A percentile compares a stretch with the other conserved stretches of the same genome.
phyloP scores from a whole-genome alignment of 345 rosid genomes.

The Schrenkiella parvula region DNA sequence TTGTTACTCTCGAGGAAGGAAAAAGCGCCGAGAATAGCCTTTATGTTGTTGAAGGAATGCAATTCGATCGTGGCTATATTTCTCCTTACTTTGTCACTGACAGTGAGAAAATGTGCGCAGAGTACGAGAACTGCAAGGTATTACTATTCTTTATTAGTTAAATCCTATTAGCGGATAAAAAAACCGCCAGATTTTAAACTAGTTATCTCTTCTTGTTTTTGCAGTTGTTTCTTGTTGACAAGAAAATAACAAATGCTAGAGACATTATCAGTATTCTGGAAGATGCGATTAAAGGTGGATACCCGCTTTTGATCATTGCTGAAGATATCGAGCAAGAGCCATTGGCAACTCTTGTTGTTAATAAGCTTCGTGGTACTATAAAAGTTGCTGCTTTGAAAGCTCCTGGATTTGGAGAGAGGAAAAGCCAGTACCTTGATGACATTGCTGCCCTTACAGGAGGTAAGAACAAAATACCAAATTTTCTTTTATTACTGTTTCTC shows the following conservation, averaged over 20 bases:
- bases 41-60: conserved; percentile 97
- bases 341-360: conserved; percentile 85
- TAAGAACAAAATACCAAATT: conserved; percentile 2
- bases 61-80: conserved; percentile 90
- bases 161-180: background rate
- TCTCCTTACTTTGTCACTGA: conserved; percentile 95
- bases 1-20: conserved; percentile 94
- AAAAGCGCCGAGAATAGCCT: conserved; percentile 89
- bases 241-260: conserved; percentile 86
- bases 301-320: conserved; percentile 68
- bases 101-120: conserved; percentile 87
- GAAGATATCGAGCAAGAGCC: conserved; percentile 98
- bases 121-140: conserved; percentile 94
- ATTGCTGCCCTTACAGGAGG: conserved; percentile 80
- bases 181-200: background rate
- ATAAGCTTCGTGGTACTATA: conserved; percentile 78
- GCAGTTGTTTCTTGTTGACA: conserved; percentile 89
- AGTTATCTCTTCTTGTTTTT: background rate
- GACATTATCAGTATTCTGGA: conserved; percentile 70
- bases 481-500: background rate
- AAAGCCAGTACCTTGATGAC: conserved; percentile 90
- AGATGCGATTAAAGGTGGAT: conserved; percentile 75
- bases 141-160: background rate
- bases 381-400: conserved; percentile 92
- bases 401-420: conserved; percentile 92